A percentile compares a stretch with the other conserved stretches of the same genome.
These are phyloP conservation scores for Spencermartinsiella ligniputridi DNA, from an alignment of 1,139 yeast genomes.

Conservation along the genomic window DNA sequence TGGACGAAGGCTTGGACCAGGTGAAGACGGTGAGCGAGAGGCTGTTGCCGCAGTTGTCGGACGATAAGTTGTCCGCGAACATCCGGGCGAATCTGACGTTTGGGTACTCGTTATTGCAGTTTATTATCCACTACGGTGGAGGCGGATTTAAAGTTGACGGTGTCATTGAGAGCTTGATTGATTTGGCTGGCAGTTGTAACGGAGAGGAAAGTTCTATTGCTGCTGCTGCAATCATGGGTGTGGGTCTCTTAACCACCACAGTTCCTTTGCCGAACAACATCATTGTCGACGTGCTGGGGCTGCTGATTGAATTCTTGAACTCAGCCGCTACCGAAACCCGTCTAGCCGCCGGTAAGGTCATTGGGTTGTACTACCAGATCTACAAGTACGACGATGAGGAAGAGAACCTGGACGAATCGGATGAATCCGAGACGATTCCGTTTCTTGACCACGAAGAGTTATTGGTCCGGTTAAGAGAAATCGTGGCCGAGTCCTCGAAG, in stretches of 20 bases:
- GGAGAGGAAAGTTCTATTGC: constrained; percentile 25
- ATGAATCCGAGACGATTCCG: constrained; percentile 47
- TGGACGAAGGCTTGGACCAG: constrained; percentile 26
- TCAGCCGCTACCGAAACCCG: constrained; percentile 24
- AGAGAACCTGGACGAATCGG: constrained; percentile 35
- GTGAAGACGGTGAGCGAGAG: constrained; percentile 20
- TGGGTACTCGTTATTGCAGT: constrained; percentile 31
- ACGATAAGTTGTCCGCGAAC: constrained; percentile 15
- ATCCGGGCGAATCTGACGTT: constrained; percentile 25
- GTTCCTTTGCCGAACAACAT: constrained; percentile 24
- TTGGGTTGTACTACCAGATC: constrained; percentile 60
- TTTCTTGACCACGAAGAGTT: constrained; percentile 56
- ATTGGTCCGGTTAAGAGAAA: constrained; percentile 40
- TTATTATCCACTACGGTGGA: constrained; percentile 30
- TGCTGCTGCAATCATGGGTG: constrained; percentile 32
- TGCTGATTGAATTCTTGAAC: constrained; percentile 29
- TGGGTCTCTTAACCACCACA: constrained; percentile 28
- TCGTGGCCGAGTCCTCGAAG: constrained; percentile 52
- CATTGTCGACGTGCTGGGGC: constrained; percentile 29
- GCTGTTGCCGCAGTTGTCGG: constrained; percentile 18
- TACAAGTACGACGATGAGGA: constrained; percentile 42
- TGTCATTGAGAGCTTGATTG: constrained; percentile 25
- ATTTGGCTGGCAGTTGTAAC: constrained; percentile 29
- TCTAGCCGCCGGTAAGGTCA: constrained; percentile 54
- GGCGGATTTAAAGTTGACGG: constrained; percentile 35